These are phyloP conservation scores for Tagetes erecta DNA, from an alignment of 129 eudicot species.

Conservation along the genomic window DNA sequence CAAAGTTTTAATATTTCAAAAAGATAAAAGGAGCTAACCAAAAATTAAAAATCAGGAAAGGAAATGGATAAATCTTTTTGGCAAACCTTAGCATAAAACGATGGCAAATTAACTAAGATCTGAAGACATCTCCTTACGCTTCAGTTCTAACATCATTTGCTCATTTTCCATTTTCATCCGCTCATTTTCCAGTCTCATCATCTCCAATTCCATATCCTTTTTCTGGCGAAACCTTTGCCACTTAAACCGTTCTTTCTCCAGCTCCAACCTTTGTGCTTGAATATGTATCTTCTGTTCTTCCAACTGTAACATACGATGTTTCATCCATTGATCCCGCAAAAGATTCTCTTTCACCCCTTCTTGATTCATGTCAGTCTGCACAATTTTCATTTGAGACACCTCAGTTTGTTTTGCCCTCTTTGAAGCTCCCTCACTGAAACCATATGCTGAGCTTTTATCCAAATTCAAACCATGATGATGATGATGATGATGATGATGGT, in stretches of 20 bases:
- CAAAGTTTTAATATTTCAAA: background rate
- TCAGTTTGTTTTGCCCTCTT: conserved; percentile 64
- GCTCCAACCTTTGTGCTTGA: conserved; percentile 67
- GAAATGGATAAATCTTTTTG: background rate
- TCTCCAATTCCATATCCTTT: conserved; percentile 68
- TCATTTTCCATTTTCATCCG: conserved; percentile 82
- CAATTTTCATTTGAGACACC: conserved; percentile 31
- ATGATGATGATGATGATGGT: conserved; percentile 38
- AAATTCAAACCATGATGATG: conserved; percentile 34
- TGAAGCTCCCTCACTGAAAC: conserved; percentile 44
- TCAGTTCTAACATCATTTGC: conserved; percentile 72
- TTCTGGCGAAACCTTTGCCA: conserved; percentile 79
- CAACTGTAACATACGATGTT: conserved; percentile 45
- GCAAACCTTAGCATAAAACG: conserved; percentile 22
- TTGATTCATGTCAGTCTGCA: conserved; percentile 40
- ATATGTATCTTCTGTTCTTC: conserved; percentile 73
- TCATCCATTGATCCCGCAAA: conserved; percentile 56
- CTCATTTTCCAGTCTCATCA: conserved; percentile 75
- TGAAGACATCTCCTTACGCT: conserved; percentile 61
- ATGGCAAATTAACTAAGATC: conserved; percentile 30
- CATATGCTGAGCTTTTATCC: conserved; percentile 37
- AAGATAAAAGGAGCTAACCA: conserved; percentile 29
- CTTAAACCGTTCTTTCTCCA: conserved; percentile 80
- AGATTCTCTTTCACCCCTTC: conserved; percentile 45
- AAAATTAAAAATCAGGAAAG: background rate